A percentile compares a stretch with the other conserved stretches of the same genome.
Conservation (phyloP, 1,284 basidiomycete genomes). For the Rhodotorula sp. region DNA sequence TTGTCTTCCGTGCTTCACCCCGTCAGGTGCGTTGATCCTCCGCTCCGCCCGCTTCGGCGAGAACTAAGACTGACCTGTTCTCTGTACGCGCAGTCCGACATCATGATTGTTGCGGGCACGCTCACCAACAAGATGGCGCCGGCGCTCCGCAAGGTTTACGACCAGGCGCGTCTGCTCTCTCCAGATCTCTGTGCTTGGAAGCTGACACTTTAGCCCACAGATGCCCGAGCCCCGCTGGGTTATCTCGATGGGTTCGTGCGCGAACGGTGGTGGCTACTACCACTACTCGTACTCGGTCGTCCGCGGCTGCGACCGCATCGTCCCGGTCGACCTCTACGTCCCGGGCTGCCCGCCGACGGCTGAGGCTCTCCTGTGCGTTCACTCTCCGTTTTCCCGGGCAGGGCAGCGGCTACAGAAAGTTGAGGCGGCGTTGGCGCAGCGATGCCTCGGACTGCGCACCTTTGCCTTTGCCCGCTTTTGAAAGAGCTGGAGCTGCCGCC, state of each 20-base stretch:
- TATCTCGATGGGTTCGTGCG: conserved; percentile 98
- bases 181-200: conserved; percentile 22
- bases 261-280: conserved; percentile 98
- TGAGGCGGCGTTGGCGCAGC: too few relatives aligned
- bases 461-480: too few relatives aligned
- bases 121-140: conserved; percentile 99
- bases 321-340: conserved; percentile 94
- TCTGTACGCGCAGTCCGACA: conserved; percentile 70
- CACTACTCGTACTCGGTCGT: conserved; percentile 95
- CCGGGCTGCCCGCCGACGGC: conserved; percentile 83
- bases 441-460: too few relatives aligned
- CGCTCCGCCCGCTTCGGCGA: neutral
- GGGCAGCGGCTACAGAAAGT: too few relatives aligned
- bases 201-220: conserved; percentile 14
- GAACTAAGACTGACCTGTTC: neutral
- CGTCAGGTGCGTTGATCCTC: conserved; percentile 57
- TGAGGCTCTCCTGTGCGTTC: conserved; percentile 72
- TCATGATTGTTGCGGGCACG: conserved; percentile 99
- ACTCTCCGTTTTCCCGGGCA: neutral
- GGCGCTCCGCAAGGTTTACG: conserved; percentile 89
- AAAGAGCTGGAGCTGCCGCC: too few relatives aligned
- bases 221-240: conserved; percentile 71
- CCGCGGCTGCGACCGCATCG: conserved; percentile 97
- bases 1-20: conserved; percentile 97
- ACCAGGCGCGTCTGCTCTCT: conserved; percentile 76